Base-by-base conservation (phyloP, 495 filamentous ascomycete species). In the Choiromyces venosus region DNA sequence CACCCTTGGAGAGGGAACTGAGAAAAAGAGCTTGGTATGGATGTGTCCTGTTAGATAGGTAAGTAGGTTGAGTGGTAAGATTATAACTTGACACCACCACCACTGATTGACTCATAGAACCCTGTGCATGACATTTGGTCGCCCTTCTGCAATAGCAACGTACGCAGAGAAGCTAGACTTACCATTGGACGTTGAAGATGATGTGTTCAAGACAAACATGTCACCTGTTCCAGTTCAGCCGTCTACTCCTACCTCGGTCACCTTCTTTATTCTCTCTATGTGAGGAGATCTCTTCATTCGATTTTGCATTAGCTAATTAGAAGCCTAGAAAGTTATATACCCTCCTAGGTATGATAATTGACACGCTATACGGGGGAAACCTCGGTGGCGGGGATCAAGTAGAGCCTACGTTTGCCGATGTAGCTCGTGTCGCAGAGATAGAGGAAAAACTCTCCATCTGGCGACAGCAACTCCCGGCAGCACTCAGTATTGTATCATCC, bases 91-190 rank as follows among this genome's bases (percentile, higher is more conserved):
- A 61, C 25, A 61, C 52, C 52, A 33, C 52, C 52, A 33, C 25
- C 19, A 46, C 42, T 70, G 33, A 70, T 37, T 10, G 36, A 21
- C 25, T 36, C 36, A 21, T 65, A 85, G 84, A 52, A 84, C 81
- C 0, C 71, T 86, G 37, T 84, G 85, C 69, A 86, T 86, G 85
- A 85, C 85, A 0, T 84, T 86, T 52, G 85, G 85, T 0, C 79
- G 84, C 0, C 84, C 84, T 7, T 77, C 80, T 9, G 75, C 82
- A 1, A 85, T 85, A 6, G 82, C 84, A 10, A 81, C 83, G 12
- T 81, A 79, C 71, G 83, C 83, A 35, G 80, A 83, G 35, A 82
- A 81, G 36, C 79, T 85, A 0, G 83, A 84, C 37, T 74, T 85
- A 18, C 84, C 83, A 2, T 70, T 79, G 6, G 78, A 81, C 39